Percentiles rank a stretch among this genome's conserved stretches.
Evolutionary conservation across 257 asterid species (phyloP).

Genomic region (Mentha longifolia): DNA sequence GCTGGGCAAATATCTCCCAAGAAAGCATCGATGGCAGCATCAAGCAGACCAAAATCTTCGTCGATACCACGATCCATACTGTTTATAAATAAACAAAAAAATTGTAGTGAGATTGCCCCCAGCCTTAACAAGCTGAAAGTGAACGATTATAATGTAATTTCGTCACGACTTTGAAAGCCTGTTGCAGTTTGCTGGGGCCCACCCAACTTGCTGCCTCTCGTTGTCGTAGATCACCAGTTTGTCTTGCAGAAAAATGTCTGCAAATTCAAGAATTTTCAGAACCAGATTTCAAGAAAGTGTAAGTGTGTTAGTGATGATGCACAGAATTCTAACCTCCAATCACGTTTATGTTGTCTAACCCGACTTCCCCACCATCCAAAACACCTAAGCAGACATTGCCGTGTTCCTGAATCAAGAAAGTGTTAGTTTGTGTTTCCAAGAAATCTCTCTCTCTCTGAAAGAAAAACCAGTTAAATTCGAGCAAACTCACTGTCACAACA

Average conservation of each 20-base stretch:
- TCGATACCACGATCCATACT: constrained; percentile 35
- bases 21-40: constrained; percentile 34
- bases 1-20: constrained; percentile 34
- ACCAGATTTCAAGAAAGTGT: constrained; percentile 22
- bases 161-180: constrained; percentile 61
- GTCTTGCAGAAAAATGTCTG: constrained; percentile 84
- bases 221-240: constrained; percentile 88
- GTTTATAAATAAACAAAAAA: constrained; percentile 44
- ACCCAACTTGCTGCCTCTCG: constrained; percentile 73
- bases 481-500: constrained; percentile 60
- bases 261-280: constrained; percentile 20
- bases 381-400: constrained; percentile 92
- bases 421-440: constrained; percentile 6
- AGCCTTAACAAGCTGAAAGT: constrained; percentile 43
- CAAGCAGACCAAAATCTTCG: constrained; percentile 24
- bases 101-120: constrained; percentile 44
- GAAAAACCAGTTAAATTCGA: not conserved
- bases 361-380: constrained; percentile 77
- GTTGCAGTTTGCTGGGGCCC: constrained; percentile 70
- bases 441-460: not conserved
- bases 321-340: constrained; percentile 69
- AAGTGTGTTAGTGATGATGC: not conserved
- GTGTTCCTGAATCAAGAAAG: constrained; percentile 53
- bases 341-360: constrained; percentile 56
- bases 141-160: constrained; percentile 1